Base-by-base conservation (phyloP, 139 green algal species). In the Coccomyxa sp. region DNA sequence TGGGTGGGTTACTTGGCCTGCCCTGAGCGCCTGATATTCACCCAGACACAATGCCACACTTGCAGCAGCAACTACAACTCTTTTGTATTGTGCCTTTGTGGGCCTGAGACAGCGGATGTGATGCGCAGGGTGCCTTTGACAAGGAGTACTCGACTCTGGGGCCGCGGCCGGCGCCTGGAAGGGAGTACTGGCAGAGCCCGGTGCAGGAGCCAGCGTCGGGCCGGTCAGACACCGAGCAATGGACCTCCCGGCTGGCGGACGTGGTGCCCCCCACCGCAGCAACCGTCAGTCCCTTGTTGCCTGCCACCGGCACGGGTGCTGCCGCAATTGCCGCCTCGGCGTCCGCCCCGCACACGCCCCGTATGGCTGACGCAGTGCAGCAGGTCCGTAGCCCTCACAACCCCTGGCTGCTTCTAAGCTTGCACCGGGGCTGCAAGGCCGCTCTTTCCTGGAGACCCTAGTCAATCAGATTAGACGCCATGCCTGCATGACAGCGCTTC, bases 361-460 rank as follows among this genome's bases (percentile, higher is more conserved):
- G 74, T 27, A 78, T 78, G 74, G 74, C 74, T 38, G 74, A 78
- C 74, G 74, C 74, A 16, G 14, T 78, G n/a, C 74, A 57, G 74
- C 74, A 78, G 74, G 74, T 78, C n/a, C 21, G 25, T 30, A 30
- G 7, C 67, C 67, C 67, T 75, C 25, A 3, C 38, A 51, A 51
- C 38, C 38, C 38, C 38, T 51, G 38, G 38, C 38, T 51, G 3
- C 38, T 51, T 51, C 3, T 7, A 51, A 11, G 38, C 38, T 51
- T 51, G 38, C 38, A 51, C 38, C 38, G 38, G 38, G 7, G 38
- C 38, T 7, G n/a, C n/a, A n/a, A n/a, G n/a, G n/a, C n/a, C n/a
- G n/a, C 38, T 51, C 38, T 51, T 51, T 51, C 38, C 38, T 51
- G 38, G 38, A 7, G 38, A 3, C 38, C 38, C 38, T 51, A 51